Base-by-base conservation (phyloP, 139 green algal genomes). In the Pycnococcus provasolii region DNA sequence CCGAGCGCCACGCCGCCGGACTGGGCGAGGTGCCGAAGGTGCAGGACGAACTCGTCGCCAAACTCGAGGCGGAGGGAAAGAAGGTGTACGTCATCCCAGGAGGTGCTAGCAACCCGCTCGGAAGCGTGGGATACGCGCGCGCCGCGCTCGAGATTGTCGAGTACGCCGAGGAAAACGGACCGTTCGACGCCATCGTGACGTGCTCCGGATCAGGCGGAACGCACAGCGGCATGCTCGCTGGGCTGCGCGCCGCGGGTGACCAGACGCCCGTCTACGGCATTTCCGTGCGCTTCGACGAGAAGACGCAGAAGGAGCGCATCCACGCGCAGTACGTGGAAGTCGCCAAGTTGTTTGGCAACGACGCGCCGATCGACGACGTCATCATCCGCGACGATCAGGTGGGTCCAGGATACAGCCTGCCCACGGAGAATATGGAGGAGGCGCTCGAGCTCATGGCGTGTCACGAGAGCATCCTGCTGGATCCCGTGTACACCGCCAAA, bases 401-500 rank as follows among this genome's bases (percentile, higher is more conserved):
- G 37, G 59, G 59, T 9, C 11, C 42, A 5, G 59, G 59, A 4
- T 65, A 65, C 59, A 43, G 59, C 9, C 11, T 65, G 4, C 40
- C 40, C 9, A 43, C 59, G 4, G 13, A 48, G 9, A 48, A 13
- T 40, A 46, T n/a, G 39, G 43, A 40, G 39, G 42, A 52, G 4
- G 59, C 59, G 37, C 45, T 65, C 43, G 37, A 43, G 39, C 6
- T 50, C 37, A 46, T 67, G 6, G 61, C 61, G 42, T 44, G 42
- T 6, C 42, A 6, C 61, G 43, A 54, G 5, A 37, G 45, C 44
- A 55, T 67, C 3, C 45, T 67, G 43, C 61, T 67, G 15, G 61
- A 67, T 52, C 61, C 61, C 4, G 61, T 67, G 42, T 67, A 67
- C 42, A 44, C 42, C 15, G 61, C 43, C 61, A 67, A 67, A 11